Evolutionary conservation across 2,329 filamentous ascomycete genomes (phyloP).

Genomic region (Sordariomycetes sp.): DNA sequence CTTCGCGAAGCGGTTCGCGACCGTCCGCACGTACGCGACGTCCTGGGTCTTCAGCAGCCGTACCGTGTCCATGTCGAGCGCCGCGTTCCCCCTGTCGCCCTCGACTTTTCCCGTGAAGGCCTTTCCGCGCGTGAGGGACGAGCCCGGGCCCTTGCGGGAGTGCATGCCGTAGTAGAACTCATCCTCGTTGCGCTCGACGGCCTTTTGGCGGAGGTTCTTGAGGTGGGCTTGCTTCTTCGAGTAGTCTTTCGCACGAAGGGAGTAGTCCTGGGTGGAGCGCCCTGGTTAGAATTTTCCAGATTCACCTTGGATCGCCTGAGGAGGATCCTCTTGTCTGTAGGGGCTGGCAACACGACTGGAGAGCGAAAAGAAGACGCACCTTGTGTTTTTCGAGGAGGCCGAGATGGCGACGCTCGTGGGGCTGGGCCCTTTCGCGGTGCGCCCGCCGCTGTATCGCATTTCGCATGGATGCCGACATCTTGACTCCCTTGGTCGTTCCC

Average conservation of each 20-base stretch:
- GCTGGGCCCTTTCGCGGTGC: conserved; percentile 84
- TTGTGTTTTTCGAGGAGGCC: conserved; percentile 96
- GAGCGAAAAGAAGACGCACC: conserved; percentile 26
- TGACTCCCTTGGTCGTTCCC: not conserved
- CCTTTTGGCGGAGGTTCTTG: conserved; percentile 49
- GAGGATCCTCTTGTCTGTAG: not conserved
- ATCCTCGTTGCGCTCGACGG: conserved; percentile 57
- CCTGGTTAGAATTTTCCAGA: not conserved
- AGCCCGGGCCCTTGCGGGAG: conserved; percentile 45
- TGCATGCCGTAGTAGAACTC: conserved; percentile 66
- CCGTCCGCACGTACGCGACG: conserved; percentile 51
- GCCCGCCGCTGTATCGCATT: conserved; percentile 68
- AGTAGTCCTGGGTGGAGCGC: conserved; percentile 40
- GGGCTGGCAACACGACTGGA: not conserved
- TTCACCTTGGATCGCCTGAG: not conserved
- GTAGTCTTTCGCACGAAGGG: conserved; percentile 54
- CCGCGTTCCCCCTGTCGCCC: conserved; percentile 46
- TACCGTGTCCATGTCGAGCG: conserved; percentile 44
- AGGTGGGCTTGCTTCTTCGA: conserved; percentile 54
- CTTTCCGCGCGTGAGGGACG: conserved; percentile 35
- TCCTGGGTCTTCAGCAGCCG: conserved; percentile 61
- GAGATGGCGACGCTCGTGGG: conserved; percentile 70
- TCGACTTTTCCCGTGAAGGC: conserved; percentile 42
- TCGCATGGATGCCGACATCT: conserved; percentile 45
- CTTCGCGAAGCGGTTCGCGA: conserved; percentile 47